phyloP scores from a whole-genome alignment of 129 eudicot genomes.

The Centaurea solstitialis region DNA sequence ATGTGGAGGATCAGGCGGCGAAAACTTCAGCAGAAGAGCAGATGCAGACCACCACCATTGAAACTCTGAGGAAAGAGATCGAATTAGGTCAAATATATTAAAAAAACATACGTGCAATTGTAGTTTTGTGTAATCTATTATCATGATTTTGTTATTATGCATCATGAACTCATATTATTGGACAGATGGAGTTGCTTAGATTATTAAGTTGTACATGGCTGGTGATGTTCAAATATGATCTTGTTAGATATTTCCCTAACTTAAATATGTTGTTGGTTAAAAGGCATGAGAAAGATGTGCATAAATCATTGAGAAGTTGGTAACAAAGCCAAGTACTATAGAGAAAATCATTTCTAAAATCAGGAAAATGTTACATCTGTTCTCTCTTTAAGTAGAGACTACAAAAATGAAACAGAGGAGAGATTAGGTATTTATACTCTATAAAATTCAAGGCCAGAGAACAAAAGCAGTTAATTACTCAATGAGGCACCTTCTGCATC shows the following conservation, averaged over 20 bases:
- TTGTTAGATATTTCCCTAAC: not conserved
- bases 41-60: conserved; percentile 62
- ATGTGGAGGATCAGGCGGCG: conserved; percentile 89
- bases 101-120: no score
- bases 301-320: conserved; percentile 1
- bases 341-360: not conserved
- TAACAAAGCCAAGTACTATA: conserved; percentile 2
- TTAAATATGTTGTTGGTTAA: not conserved
- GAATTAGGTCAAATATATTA: no score
- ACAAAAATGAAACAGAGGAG: not conserved
- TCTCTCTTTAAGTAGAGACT: conserved; percentile 3
- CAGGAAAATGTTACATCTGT: not conserved
- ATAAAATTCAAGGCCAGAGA: not conserved
- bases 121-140: not conserved
- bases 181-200: not conserved
- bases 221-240: not conserved
- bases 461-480: not conserved
- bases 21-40: conserved; percentile 79
- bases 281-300: not conserved
- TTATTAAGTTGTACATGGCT: conserved; percentile 5
- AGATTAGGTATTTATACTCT: not conserved
- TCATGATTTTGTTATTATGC: not conserved
- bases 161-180: not conserved
- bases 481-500: conserved; percentile 2
- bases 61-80: conserved; percentile 66